Percentiles rank a stretch among this genome's conserved stretches.
Conservation (phyloP, 768 basidiomycete species). For the Calocybe cyanea region DNA sequence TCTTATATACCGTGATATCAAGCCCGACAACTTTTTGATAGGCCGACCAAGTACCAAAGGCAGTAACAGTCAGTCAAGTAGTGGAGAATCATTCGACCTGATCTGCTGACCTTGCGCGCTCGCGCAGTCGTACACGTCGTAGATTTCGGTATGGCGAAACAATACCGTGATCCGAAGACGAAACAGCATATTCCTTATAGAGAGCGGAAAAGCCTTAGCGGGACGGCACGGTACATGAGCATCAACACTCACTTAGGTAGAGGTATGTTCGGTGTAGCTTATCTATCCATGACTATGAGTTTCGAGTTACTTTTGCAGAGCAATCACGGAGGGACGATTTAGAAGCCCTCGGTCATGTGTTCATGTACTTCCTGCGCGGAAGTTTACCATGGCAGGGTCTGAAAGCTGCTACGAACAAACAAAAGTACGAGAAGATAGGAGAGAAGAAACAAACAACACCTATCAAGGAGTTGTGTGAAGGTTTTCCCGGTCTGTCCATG, state of each 20-base stretch:
- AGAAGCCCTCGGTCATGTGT: constrained; percentile 98
- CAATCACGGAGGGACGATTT: constrained; percentile 95
- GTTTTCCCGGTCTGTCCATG: constrained; percentile 73
- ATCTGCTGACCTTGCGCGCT: constrained; percentile 5
- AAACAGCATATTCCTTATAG: constrained; percentile 99
- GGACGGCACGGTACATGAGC: constrained; percentile 99
- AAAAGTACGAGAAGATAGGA: constrained; percentile 99
- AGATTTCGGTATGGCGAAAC: constrained; percentile 99
- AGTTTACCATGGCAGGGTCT: constrained; percentile 98
- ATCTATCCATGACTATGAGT: constrained; percentile 1
- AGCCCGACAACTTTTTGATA: constrained; percentile 98
- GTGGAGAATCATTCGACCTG: background rate
- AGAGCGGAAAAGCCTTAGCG: constrained; percentile 94
- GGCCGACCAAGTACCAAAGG: constrained; percentile 91
- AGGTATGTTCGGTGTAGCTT: constrained; percentile 46
- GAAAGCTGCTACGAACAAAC: constrained; percentile 99
- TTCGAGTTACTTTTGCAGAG: constrained; percentile 38
- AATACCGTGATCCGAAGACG: constrained; percentile 98
- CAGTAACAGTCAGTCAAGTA: constrained; percentile 59
- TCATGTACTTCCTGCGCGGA: constrained; percentile 98
- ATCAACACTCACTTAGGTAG: constrained; percentile 98
- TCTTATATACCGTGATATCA: constrained; percentile 98
- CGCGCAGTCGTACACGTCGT: constrained; percentile 82
- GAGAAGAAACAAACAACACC: constrained; percentile 99
- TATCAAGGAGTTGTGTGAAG: constrained; percentile 95